Conservation (phyloP, 2,329 filamentous ascomycete genomes). For the Lachnum nothofagi region DNA sequence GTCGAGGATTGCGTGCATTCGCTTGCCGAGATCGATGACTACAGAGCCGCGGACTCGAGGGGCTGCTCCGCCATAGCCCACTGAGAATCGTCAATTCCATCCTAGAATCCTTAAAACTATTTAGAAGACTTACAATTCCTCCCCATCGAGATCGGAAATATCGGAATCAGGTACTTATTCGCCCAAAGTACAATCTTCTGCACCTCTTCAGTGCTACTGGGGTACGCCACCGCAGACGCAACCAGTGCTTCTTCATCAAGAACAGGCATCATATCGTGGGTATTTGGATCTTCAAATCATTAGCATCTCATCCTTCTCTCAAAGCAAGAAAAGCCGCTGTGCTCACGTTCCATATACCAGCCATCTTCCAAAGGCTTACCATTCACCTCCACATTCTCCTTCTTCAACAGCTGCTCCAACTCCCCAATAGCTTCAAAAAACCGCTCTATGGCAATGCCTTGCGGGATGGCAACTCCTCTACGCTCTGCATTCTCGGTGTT, state of each 20-base stretch:
- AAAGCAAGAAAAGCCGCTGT: not conserved
- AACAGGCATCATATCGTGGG: constrained; percentile 41
- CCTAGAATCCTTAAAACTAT: too few species aligned
- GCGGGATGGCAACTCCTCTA: constrained; percentile 36
- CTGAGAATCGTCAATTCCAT: constrained; percentile 26
- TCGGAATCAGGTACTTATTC: constrained; percentile 42
- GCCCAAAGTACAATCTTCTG: constrained; percentile 42
- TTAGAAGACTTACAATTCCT: constrained; percentile 40
- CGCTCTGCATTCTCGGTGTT: constrained; percentile 31
- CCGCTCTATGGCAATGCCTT: constrained; percentile 35
- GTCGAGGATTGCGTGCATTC: constrained; percentile 48
- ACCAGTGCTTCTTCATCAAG: constrained; percentile 40
- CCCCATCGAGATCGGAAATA: constrained; percentile 47
- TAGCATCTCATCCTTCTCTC: not conserved
- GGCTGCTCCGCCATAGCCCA: constrained; percentile 49
- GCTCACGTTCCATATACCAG: constrained; percentile 31
- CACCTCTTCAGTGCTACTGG: constrained; percentile 41
- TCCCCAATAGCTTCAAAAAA: constrained; percentile 36
- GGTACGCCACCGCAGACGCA: constrained; percentile 40
- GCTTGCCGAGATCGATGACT: constrained; percentile 44
- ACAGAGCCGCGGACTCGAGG: constrained; percentile 46
- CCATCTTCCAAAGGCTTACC: constrained; percentile 39
- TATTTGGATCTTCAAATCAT: constrained; percentile 8
- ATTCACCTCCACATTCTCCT: constrained; percentile 38
- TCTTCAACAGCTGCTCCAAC: constrained; percentile 33